phyloP scores from a whole-genome alignment of 345 rosid genomes.

The Lagerstroemia speciosa region DNA sequence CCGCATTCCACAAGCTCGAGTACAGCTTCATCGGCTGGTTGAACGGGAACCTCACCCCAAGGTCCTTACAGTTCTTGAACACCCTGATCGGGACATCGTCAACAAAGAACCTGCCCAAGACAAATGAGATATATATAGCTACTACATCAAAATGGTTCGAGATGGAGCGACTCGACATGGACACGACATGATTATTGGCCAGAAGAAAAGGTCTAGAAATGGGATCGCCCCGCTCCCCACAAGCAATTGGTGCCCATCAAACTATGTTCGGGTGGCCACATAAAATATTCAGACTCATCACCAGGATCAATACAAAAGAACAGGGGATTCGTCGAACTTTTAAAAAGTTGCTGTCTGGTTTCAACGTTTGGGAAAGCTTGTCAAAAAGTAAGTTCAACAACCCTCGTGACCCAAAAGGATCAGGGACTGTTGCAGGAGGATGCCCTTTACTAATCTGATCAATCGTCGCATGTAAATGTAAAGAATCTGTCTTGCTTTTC shows the following conservation, averaged over 20 bases:
- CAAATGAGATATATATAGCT: not conserved
- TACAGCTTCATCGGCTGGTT: constrained; percentile 85
- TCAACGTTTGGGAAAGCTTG: not conserved
- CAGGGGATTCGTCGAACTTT: not conserved
- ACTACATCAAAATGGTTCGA: not conserved
- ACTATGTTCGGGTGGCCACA: not conserved
- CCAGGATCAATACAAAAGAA: not conserved
- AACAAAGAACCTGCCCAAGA: constrained; percentile 47
- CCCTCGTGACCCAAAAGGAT: not conserved
- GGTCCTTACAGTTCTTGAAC: constrained; percentile 73
- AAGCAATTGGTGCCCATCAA: not conserved
- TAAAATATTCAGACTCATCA: not conserved
- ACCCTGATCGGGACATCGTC: constrained; percentile 69
- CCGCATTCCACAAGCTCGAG: constrained; percentile 81
- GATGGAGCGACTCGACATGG: not conserved
- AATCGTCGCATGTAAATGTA: not conserved
- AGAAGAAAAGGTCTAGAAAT: not conserved
- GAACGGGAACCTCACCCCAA: constrained; percentile 65
- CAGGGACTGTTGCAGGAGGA: not conserved
- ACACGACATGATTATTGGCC: not conserved
- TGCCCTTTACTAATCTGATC: not conserved
- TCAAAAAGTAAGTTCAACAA: not conserved
- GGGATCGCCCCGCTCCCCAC: not conserved
- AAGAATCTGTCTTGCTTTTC: not conserved
- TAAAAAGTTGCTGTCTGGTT: not conserved